Evolutionary conservation across 331 rosid genomes (phyloP).

Genomic region (Acacia concinna): DNA sequence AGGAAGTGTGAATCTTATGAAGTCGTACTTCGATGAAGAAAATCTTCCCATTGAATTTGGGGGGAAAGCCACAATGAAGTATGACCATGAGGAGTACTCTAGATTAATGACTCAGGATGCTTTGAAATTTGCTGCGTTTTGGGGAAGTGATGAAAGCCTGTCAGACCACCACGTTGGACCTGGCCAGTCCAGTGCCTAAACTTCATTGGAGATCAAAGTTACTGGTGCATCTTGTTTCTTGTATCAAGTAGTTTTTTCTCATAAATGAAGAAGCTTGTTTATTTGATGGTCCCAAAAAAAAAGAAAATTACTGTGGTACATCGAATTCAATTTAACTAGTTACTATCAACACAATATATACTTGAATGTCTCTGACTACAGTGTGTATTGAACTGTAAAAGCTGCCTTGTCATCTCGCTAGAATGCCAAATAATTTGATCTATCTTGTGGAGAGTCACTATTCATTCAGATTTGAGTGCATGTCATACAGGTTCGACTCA

Average conservation of each 20-base stretch:
- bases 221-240: background rate
- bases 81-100: conserved; percentile 59
- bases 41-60: conserved; percentile 73
- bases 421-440: background rate
- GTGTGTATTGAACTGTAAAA: conserved; percentile 1
- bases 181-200: background rate
- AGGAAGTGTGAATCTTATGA: conserved; percentile 63
- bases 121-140: conserved; percentile 51
- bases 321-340: conserved; percentile 1
- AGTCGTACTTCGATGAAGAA: conserved; percentile 57
- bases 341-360: background rate
- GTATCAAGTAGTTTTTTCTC: background rate
- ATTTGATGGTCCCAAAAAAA: background rate
- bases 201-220: background rate
- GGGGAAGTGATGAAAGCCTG: conserved; percentile 34
- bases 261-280: background rate
- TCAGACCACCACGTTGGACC: background rate
- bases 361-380: background rate
- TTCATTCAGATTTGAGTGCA: conserved; percentile 36
- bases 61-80: conserved; percentile 53
- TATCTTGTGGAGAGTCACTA: background rate
- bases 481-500: conserved; percentile 15
- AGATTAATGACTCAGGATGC: conserved; percentile 60
- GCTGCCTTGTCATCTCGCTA: background rate
- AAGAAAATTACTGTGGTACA: background rate